These are phyloP conservation scores for Isochrysis galbana DNA, from an alignment of 78 protist species.

Conservation along the genomic window DNA sequence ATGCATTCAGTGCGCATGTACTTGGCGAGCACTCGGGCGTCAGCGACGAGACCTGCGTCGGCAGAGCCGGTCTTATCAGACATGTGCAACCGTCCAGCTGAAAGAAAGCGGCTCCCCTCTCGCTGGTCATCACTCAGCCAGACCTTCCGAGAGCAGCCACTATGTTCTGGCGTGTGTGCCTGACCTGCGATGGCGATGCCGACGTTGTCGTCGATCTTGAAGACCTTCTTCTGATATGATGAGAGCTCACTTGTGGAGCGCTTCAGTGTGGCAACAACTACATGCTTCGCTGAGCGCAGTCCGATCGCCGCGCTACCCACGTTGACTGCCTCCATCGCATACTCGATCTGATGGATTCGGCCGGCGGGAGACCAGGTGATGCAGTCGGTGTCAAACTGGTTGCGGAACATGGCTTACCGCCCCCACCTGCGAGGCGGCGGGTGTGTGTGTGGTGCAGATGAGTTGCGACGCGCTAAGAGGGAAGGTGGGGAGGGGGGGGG, in stretches of 20 bases:
- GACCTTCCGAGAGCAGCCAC: too few relatives aligned
- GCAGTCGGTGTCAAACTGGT: slow-evolving; percentile 59
- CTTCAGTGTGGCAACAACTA: slow-evolving; percentile 82
- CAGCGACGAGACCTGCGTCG: slow-evolving; percentile 85
- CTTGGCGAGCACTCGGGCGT: slow-evolving; percentile 75
- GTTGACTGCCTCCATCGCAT: slow-evolving; percentile 98
- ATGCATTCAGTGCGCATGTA: slow-evolving; percentile 88
- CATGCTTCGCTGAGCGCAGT: slow-evolving; percentile 65
- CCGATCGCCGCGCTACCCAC: slow-evolving; percentile 92
- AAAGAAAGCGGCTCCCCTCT: too few relatives aligned
- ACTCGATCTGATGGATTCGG: slow-evolving; percentile 93
- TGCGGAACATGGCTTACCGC: background rate
- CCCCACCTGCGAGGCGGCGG: too few relatives aligned
- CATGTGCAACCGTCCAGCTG: too few relatives aligned
- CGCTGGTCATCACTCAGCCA: too few relatives aligned
- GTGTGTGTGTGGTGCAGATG: too few relatives aligned
- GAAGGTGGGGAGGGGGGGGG: too few relatives aligned
- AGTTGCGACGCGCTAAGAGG: too few relatives aligned
- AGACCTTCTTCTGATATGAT: slow-evolving; percentile 86
- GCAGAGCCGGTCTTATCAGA: too few relatives aligned
- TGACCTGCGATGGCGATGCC: slow-evolving; percentile 80
- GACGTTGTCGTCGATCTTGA: slow-evolving; percentile 89
- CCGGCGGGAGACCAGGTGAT: slow-evolving; percentile 90
- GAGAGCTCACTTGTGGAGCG: slow-evolving; percentile 85
- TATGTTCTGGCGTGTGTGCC: too few relatives aligned